Evolutionary conservation across 441 rosid species (phyloP).

Genomic region (Macaranga tanarius): DNA sequence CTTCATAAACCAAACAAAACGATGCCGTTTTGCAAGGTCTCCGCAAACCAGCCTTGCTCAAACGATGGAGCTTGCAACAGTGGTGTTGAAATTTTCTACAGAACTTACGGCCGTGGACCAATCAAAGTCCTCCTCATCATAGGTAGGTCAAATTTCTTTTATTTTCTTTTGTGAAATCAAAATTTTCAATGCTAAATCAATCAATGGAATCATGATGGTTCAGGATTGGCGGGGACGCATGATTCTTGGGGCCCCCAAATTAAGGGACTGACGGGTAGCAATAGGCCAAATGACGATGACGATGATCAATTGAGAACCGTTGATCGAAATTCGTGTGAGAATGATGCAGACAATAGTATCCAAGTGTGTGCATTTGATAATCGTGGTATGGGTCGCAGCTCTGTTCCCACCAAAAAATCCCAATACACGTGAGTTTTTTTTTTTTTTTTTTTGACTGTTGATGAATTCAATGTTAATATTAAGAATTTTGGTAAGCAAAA

Average conservation of each 20-base stretch:
- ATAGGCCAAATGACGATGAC: slow-evolving; percentile 51
- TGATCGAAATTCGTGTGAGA: slow-evolving; percentile 22
- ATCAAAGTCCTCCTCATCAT: slow-evolving; percentile 43
- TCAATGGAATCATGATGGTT: background rate
- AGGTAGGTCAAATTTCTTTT: slow-evolving; percentile 37
- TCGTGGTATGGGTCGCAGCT: slow-evolving; percentile 96
- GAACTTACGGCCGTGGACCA: no score
- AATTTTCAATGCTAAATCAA: no score
- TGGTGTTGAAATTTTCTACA: no score
- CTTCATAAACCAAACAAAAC: no score
- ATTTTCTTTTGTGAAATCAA: background rate
- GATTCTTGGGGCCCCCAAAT: slow-evolving; percentile 93
- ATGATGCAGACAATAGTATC: slow-evolving; percentile 32
- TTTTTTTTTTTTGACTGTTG: background rate
- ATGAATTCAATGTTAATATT: no score
- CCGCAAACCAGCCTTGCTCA: no score
- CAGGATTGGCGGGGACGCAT: slow-evolving; percentile 94
- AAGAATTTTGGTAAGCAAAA: no score
- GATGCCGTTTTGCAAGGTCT: no score
- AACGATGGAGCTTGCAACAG: no score
- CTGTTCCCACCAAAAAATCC: slow-evolving; percentile 60
- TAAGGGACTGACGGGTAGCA: slow-evolving; percentile 60
- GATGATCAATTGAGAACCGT: background rate
- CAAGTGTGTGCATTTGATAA: slow-evolving; percentile 93
- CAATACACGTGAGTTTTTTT: slow-evolving; percentile 69